Conservation (phyloP, 2,329 filamentous ascomycete species). For the Arachnopeziza araneosa region DNA sequence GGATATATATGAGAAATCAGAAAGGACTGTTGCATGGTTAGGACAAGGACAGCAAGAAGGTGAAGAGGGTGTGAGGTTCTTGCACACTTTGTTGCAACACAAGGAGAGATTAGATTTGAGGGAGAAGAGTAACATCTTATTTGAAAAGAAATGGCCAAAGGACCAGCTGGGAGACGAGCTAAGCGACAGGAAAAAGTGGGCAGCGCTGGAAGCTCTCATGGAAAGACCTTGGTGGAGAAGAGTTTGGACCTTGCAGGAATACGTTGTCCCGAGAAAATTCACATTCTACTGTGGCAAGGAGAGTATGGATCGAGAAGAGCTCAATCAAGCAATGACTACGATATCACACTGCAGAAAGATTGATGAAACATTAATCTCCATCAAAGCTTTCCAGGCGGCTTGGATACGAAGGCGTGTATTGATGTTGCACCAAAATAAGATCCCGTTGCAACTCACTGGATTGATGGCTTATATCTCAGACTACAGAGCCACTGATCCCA, state of each 20-base stretch:
- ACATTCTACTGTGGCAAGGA: constrained; percentile 10
- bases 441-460: background rate
- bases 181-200: constrained; percentile 1
- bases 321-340: background rate
- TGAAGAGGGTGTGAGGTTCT: background rate
- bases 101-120: background rate
- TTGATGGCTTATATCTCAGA: constrained; percentile 7
- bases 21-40: background rate
- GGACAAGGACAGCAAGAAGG: background rate
- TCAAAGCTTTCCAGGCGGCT: background rate
- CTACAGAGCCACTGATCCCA: constrained; percentile 10
- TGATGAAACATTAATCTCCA: background rate
- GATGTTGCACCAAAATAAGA: background rate
- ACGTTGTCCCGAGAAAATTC: constrained; percentile 1
- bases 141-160: background rate
- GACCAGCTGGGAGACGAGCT: background rate
- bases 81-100: background rate
- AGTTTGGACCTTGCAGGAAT: constrained; percentile 14
- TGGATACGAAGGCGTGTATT: constrained; percentile 7
- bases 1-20: background rate
- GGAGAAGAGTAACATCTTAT: background rate
- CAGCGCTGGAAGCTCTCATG: constrained; percentile 4
- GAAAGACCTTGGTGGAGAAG: constrained; percentile 7
- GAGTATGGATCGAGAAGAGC: background rate
- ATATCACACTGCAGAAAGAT: background rate